A percentile compares a stretch with the other conserved stretches of the same genome.
Conservation (phyloP, 176 grass and related monocot genomes). For the Oryza brachyantha region DNA sequence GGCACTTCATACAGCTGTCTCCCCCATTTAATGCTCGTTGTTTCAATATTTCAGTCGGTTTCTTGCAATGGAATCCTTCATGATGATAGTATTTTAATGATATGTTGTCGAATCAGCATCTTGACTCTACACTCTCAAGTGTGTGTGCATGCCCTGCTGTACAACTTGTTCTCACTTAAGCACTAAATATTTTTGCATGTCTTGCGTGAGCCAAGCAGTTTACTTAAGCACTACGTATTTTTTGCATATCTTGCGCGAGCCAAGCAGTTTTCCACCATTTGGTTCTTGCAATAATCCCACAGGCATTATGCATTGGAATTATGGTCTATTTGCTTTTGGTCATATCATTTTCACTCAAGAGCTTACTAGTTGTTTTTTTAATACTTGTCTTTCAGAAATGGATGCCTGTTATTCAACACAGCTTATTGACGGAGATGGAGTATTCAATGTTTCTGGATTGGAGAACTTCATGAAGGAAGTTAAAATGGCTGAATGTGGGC, state of each 20-base stretch:
- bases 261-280: not conserved
- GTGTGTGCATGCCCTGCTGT: not conserved
- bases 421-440: conserved; percentile 89
- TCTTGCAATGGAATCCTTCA: not conserved
- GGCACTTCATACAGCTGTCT: not conserved
- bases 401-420: conserved; percentile 67
- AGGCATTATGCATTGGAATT: no score
- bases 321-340: not conserved
- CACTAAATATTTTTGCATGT: not conserved
- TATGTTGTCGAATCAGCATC: not conserved
- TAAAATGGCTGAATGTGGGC: conserved; percentile 74
- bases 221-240: not conserved
- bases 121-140: not conserved
- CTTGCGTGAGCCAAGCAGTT: not conserved
- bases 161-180: not conserved
- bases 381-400: conserved; percentile 56
- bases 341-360: not conserved
- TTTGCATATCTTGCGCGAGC: not conserved
- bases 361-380: conserved; percentile 15
- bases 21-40: conserved; percentile 27
- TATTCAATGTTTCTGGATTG: conserved; percentile 65
- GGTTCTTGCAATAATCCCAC: not conserved
- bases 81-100: not conserved
- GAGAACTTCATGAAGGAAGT: conserved; percentile 75
- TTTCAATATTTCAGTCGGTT: conserved; percentile 8